A percentile compares a stretch with the other conserved stretches of the same genome.
Evolutionary conservation across 1,284 basidiomycete genomes (phyloP).

Genomic region (Ganoderma boninense): DNA sequence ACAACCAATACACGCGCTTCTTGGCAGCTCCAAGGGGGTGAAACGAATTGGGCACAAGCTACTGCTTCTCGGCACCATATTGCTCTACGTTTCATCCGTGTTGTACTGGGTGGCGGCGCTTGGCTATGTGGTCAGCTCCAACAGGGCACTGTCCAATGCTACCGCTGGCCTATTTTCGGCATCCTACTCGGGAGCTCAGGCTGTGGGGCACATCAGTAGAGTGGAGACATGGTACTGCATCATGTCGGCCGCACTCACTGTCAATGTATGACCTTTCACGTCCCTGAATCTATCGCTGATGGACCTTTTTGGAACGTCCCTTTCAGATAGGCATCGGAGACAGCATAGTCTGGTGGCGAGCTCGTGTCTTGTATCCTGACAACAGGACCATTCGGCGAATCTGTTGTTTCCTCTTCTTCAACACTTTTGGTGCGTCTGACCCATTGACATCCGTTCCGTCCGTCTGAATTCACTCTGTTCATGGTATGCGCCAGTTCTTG

Average conservation of each 20-base stretch:
- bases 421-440: conserved; percentile 6
- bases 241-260: conserved; percentile 3
- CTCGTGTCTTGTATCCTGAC: conserved; percentile 4
- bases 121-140: not conserved
- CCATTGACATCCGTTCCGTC: not conserved
- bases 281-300: not conserved
- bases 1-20: not conserved
- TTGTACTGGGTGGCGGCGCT: not conserved
- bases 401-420: conserved; percentile 3
- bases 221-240: not conserved
- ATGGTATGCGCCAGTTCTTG: not conserved
- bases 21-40: not conserved
- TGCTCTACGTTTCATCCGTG: not conserved
- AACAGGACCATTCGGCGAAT: not conserved
- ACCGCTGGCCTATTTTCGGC: not conserved
- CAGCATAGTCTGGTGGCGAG: conserved; percentile 19
- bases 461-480: not conserved
- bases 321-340: conserved; percentile 12
- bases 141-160: conserved; percentile 1
- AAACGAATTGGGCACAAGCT: not conserved
- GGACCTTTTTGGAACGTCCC: no score
- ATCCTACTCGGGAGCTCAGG: not conserved
- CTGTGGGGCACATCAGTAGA: not conserved
- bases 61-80: not conserved
- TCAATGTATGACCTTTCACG: conserved; percentile 2